Conservation (phyloP, 1,284 basidiomycete species). For the Malassezia yamatoensis region DNA sequence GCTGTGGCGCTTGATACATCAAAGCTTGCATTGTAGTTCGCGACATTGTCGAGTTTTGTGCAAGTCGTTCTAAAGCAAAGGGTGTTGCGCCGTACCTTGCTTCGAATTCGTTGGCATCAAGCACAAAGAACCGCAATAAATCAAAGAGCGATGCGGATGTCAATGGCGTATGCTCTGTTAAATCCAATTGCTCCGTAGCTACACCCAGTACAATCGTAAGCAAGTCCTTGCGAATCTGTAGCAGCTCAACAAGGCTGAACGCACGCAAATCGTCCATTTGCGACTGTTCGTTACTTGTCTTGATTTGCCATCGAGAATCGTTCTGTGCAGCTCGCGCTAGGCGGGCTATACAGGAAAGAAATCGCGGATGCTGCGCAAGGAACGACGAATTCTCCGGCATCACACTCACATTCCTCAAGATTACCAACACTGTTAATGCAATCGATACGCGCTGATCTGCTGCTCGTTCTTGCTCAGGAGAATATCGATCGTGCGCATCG, state of each 20-base stretch:
- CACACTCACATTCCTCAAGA: slow-evolving; percentile 74
- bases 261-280: neutral
- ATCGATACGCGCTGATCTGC: slow-evolving; percentile 53
- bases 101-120: slow-evolving; percentile 61
- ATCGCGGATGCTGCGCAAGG: slow-evolving; percentile 59
- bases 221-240: slow-evolving; percentile 67
- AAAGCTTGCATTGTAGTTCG: slow-evolving; percentile 2
- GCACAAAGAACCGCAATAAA: slow-evolving; percentile 64
- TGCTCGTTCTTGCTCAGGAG: slow-evolving; percentile 9
- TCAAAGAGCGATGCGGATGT: slow-evolving; percentile 57
- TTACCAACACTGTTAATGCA: slow-evolving; percentile 64
- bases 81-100: slow-evolving; percentile 54
- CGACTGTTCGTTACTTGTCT: neutral
- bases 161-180: slow-evolving; percentile 47
- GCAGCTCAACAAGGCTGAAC: slow-evolving; percentile 49
- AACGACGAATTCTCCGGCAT: slow-evolving; percentile 63
- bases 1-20: slow-evolving; percentile 51
- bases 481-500: neutral
- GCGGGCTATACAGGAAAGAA: slow-evolving; percentile 56
- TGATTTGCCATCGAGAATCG: slow-evolving; percentile 12
- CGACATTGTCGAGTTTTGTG: neutral
- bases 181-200: slow-evolving; percentile 53
- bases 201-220: slow-evolving; percentile 65
- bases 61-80: slow-evolving; percentile 8
- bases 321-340: slow-evolving; percentile 44